Percentiles rank a stretch among this genome's conserved stretches.
phyloP scores from a whole-genome alignment of 1,139 yeast genomes.

The Blastobotrys niveus region DNA sequence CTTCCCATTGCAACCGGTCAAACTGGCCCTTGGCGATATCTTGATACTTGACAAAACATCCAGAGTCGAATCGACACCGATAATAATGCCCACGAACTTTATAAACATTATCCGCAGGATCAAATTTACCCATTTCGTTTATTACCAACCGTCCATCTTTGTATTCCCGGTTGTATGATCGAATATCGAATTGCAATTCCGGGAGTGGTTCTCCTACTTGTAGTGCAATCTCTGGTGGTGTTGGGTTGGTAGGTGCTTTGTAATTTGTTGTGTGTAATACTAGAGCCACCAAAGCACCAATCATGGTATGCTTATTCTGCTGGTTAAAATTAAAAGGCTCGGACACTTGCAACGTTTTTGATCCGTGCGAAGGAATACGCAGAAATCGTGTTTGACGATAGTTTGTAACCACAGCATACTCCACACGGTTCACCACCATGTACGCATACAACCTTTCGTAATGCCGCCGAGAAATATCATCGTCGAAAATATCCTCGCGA shows the following conservation, averaged over 20 bases:
- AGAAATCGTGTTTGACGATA: slow-evolving; percentile 13
- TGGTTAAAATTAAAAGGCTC: slow-evolving; percentile 11
- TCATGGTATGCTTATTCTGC: slow-evolving; percentile 12
- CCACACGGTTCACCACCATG: slow-evolving; percentile 13
- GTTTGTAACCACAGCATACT: slow-evolving; percentile 12
- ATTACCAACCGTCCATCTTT: slow-evolving; percentile 1
- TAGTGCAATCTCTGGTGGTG: no score
- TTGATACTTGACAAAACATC: slow-evolving; percentile 9
- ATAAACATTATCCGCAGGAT: not conserved
- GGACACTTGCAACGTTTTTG: slow-evolving; percentile 8
- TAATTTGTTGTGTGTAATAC: slow-evolving; percentile 9
- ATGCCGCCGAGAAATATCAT: slow-evolving; percentile 8
- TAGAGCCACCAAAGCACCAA: slow-evolving; percentile 15
- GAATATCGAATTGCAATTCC: slow-evolving; percentile 8
- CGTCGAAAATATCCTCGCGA: not conserved
- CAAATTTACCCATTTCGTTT: not conserved
- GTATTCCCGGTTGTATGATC: slow-evolving; percentile 3
- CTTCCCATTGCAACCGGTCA: slow-evolving; percentile 15
- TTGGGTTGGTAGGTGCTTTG: slow-evolving; percentile 4
- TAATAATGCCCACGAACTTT: not conserved
- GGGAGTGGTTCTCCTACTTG: slow-evolving; percentile 7
- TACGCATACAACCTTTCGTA: slow-evolving; percentile 13
- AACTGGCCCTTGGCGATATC: slow-evolving; percentile 9
- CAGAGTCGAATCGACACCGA: slow-evolving; percentile 3
- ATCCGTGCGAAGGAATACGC: slow-evolving; percentile 1